phyloP scores from a whole-genome alignment of 495 filamentous ascomycete genomes.

The Penicillium fimorum region DNA sequence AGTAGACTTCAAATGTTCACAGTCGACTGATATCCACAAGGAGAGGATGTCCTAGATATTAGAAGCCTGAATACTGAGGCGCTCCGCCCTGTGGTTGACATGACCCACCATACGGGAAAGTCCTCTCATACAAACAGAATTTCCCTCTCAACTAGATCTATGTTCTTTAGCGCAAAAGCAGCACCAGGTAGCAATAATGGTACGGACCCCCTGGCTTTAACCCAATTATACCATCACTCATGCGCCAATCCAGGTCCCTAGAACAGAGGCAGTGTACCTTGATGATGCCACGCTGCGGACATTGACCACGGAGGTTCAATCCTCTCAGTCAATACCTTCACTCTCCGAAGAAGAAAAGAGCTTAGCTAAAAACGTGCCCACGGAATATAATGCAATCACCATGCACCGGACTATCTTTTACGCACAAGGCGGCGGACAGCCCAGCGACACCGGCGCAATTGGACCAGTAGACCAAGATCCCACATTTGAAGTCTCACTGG shows the following conservation, averaged over 20 bases:
- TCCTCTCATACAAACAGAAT: neutral
- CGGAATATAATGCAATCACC: conserved; percentile 37
- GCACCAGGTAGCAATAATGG: neutral
- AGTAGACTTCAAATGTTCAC: too few relatives aligned
- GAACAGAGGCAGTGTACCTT: conserved; percentile 50
- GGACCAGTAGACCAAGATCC: conserved; percentile 20
- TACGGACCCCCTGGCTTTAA: neutral
- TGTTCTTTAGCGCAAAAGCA: neutral
- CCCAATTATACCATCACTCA: neutral
- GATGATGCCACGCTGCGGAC: conserved; percentile 51
- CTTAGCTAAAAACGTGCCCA: conserved; percentile 24
- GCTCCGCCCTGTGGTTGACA: neutral
- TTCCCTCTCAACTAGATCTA: neutral
- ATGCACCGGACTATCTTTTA: conserved; percentile 62
- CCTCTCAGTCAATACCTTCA: conserved; percentile 43
- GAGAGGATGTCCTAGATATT: too few relatives aligned
- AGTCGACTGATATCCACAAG: too few relatives aligned
- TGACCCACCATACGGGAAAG: neutral
- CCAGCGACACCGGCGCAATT: conserved; percentile 58
- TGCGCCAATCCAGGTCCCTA: conserved; percentile 4
- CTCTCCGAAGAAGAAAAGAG: conserved; percentile 47
- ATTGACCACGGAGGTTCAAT: conserved; percentile 45
- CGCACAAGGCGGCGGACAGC: conserved; percentile 65
- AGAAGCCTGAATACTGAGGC: neutral
- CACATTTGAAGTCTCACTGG: conserved; percentile 50